These are phyloP conservation scores for Diplodia scrobiculata DNA, from an alignment of 2,329 filamentous ascomycete genomes.

Conservation along the genomic window DNA sequence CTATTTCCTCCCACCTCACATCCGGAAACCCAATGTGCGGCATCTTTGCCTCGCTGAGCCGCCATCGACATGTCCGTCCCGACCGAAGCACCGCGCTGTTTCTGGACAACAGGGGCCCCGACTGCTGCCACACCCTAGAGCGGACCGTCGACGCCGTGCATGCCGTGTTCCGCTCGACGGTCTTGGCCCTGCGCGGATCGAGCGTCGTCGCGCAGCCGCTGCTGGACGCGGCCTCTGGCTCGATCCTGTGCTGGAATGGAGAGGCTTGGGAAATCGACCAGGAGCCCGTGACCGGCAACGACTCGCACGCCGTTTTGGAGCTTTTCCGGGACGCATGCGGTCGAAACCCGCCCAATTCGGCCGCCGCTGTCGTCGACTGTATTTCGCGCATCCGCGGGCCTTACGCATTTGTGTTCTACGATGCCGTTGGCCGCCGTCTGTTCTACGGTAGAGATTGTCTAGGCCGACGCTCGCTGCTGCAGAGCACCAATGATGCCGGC, in stretches of 20 bases:
- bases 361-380: conserved; percentile 32
- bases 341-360: not conserved
- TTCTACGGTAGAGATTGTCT: conserved; percentile 87
- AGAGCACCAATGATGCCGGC: conserved; percentile 52
- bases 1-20: conserved; percentile 7
- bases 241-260: conserved; percentile 92
- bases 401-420: conserved; percentile 85
- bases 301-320: conserved; percentile 70
- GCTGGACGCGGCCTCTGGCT: conserved; percentile 57
- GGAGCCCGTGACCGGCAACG: conserved; percentile 68
- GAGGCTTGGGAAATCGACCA: conserved; percentile 81
- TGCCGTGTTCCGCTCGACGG: conserved; percentile 75
- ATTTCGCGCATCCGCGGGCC: conserved; percentile 60
- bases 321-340: conserved; percentile 52
- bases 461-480: conserved; percentile 79
- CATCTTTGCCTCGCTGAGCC: conserved; percentile 56
- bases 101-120: conserved; percentile 42
- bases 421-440: conserved; percentile 62
- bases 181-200: conserved; percentile 83
- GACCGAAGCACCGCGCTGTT: conserved; percentile 36
- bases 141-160: conserved; percentile 36
- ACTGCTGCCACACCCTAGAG: conserved; percentile 35
- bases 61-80: conserved; percentile 34
- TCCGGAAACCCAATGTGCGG: conserved; percentile 45
- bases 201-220: conserved; percentile 74